These are phyloP conservation scores for Euphorbia pulcherrima DNA, from an alignment of 345 rosid genomes.

Conservation along the genomic window DNA sequence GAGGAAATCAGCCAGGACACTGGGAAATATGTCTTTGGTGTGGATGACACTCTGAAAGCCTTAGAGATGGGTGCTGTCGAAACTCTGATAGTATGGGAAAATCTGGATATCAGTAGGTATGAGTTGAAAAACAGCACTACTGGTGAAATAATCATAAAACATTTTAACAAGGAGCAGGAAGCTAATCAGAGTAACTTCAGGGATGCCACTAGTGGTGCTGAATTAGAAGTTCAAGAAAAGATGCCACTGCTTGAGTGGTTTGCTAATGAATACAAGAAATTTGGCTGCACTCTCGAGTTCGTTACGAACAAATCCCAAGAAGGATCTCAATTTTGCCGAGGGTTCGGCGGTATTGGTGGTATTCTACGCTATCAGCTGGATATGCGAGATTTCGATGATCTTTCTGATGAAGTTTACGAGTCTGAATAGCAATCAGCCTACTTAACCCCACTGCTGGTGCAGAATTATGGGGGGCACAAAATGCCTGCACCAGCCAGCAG, in stretches of 20 bases:
- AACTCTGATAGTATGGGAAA: constrained; percentile 88
- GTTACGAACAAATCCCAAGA: constrained; percentile 92
- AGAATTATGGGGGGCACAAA: constrained; percentile 30
- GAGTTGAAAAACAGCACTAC: constrained; percentile 55
- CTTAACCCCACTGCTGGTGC: constrained; percentile 42
- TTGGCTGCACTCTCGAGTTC: constrained; percentile 78
- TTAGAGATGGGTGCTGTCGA: constrained; percentile 93
- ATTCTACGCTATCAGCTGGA: constrained; percentile 89
- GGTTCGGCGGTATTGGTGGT: constrained; percentile 93
- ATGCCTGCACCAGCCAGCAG: constrained; percentile 38
- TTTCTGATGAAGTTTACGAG: constrained; percentile 64
- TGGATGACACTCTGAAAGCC: constrained; percentile 79
- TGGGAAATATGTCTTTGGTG: constrained; percentile 82
- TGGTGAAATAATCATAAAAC: constrained; percentile 60
- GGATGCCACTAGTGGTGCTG: constrained; percentile 50
- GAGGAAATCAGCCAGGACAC: constrained; percentile 97
- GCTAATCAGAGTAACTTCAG: constrained; percentile 67
- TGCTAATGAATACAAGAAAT: constrained; percentile 79
- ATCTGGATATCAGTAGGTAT: constrained; percentile 70
- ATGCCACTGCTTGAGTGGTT: constrained; percentile 80
- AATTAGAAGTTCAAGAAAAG: constrained; percentile 77
- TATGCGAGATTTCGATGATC: constrained; percentile 74
- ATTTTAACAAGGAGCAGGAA: constrained; percentile 74
- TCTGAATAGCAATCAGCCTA: constrained; percentile 75
- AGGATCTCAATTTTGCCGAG: constrained; percentile 91